These are phyloP conservation scores for Penicillium ochrochloron DNA, from an alignment of 495 filamentous ascomycete species.

Conservation along the genomic window DNA sequence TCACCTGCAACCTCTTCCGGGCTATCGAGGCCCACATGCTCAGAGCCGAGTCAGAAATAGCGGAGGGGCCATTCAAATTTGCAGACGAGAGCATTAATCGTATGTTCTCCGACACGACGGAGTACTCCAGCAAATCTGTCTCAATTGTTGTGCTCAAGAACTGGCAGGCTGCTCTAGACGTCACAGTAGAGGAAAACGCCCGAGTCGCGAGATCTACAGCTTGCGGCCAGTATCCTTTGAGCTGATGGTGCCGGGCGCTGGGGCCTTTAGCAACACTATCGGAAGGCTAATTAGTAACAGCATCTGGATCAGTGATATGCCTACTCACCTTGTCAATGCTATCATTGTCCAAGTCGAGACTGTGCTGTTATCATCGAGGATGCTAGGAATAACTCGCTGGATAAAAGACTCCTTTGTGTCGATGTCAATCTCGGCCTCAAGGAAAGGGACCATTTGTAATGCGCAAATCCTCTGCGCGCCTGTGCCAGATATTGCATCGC, in stretches of 20 bases:
- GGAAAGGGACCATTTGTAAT: constrained; percentile 80
- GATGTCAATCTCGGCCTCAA: constrained; percentile 46
- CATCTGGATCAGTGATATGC: neutral
- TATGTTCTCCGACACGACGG: constrained; percentile 63
- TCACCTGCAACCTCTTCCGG: constrained; percentile 55
- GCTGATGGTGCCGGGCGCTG: constrained; percentile 28
- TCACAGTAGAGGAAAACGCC: constrained; percentile 67
- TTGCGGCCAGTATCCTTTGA: constrained; percentile 65
- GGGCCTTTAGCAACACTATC: constrained; percentile 39
- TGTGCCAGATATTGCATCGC: constrained; percentile 61
- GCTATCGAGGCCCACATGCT: constrained; percentile 69
- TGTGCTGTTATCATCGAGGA: constrained; percentile 59
- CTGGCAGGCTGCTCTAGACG: constrained; percentile 80
- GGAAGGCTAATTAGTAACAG: constrained; percentile 10
- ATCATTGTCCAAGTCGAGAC: constrained; percentile 70
- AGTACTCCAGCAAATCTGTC: constrained; percentile 63
- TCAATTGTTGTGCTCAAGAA: constrained; percentile 71
- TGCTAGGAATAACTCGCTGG: constrained; percentile 51
- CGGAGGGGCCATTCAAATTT: constrained; percentile 79
- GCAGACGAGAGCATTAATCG: constrained; percentile 72
- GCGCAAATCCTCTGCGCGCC: constrained; percentile 63
- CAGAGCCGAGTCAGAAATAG: constrained; percentile 79
- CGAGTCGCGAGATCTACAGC: constrained; percentile 76
- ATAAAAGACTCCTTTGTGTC: constrained; percentile 51
- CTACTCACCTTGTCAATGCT: constrained; percentile 60